Conservation (phyloP, 768 basidiomycete species). For the Guyanaporus albipodus region DNA sequence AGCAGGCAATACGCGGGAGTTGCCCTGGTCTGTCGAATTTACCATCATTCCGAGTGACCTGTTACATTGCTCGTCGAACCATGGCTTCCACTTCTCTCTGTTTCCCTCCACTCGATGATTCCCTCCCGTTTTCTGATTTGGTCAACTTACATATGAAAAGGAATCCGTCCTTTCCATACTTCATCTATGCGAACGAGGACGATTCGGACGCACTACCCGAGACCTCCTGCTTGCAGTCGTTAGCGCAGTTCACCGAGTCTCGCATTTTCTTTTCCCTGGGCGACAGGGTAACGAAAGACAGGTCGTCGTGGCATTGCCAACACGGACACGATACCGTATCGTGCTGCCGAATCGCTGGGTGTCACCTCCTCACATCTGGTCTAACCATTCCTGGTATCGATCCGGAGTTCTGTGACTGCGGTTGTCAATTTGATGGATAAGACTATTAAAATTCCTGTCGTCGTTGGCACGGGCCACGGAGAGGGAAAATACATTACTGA, state of each 20-base stretch:
- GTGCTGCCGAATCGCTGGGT: too few relatives aligned
- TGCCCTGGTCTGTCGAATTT: too few relatives aligned
- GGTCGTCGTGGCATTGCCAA: background rate
- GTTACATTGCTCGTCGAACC: background rate
- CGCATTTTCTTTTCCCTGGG: background rate
- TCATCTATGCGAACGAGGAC: constrained; percentile 13
- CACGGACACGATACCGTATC: background rate
- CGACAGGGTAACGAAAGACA: background rate
- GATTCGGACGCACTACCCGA: constrained; percentile 8
- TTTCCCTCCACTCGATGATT: constrained; percentile 24
- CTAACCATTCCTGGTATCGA: background rate
- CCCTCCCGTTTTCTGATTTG: constrained; percentile 22
- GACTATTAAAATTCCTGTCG: background rate
- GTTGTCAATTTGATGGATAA: background rate
- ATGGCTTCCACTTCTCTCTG: constrained; percentile 1
- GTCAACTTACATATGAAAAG: constrained; percentile 23
- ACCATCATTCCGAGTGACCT: background rate
- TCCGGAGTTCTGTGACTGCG: background rate
- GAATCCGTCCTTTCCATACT: constrained; percentile 25
- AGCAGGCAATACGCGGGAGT: too few relatives aligned
- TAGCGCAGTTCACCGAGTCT: background rate
- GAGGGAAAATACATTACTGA: background rate
- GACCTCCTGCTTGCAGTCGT: too few relatives aligned
- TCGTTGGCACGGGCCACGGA: background rate
- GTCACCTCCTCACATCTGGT: background rate